Evolutionary conservation across 805 yeast genomes (phyloP), one percentile per base, ranked within the genome.

Genomic region (Candida silvicultrix): DNA sequence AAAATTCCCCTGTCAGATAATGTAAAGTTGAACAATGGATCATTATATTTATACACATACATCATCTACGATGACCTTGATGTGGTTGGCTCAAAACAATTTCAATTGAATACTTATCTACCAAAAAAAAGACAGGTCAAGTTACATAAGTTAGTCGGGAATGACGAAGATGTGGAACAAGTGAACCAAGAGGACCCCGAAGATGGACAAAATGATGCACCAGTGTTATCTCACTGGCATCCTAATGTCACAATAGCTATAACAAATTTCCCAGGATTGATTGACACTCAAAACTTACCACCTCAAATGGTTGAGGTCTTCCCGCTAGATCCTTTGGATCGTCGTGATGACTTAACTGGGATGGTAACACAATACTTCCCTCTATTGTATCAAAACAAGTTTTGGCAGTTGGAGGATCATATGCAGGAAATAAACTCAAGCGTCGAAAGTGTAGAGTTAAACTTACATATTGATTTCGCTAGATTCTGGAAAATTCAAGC

Each of bases 341-440:
- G 63, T 51, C 58, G 67, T 49, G 62, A 60, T 54, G 48, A 61
- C 44, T 20, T 46, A 39, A 55, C 64, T 22, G 66, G 65, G n/a
- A 38, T 53, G n/a, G 56, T 57, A 5, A 53, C 62, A 1, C 64
- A 59, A 49, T 69, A 68, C 52, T 68, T 59, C 53, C 73, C 74
- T 37, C 37, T 60, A 12, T 48, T 71, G 10, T 66, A 59, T 43
- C 57, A 66, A 45, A 68, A 70, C 51, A 62, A 61, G 41, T 70
- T 70, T 45, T 70, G 73, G 73, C 70, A 68, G 41, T 53, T 67
- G 35, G 56, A 55, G 23, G 53, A 59, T 18, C 70, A 70, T 44
- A 58, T 67, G 65, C 45, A 43, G 25, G 66, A 59, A 43, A 50
- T 70, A 10, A 63, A 66, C 47, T 41, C 55, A 15, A 59, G 64